These are phyloP conservation scores for Ustilago hordei DNA, from an alignment of 1,284 basidiomycete genomes.

Conservation along the genomic window DNA sequence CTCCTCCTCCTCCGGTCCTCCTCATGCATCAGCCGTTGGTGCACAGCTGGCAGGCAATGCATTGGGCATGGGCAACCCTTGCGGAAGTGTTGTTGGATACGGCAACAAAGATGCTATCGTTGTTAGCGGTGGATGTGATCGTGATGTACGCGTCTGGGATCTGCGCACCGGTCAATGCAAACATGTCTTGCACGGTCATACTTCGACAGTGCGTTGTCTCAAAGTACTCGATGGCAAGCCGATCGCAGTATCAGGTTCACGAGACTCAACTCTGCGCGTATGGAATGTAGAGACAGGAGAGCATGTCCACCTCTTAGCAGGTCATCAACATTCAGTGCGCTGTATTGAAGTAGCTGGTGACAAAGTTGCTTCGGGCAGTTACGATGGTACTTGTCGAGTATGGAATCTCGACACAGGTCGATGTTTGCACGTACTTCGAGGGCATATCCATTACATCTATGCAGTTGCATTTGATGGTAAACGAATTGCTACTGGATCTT, in stretches of 20 bases:
- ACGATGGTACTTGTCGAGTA: conserved; percentile 77
- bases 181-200: conserved; percentile 84
- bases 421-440: conserved; percentile 85
- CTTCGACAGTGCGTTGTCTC: conserved; percentile 90
- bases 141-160: conserved; percentile 91
- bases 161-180: conserved; percentile 84
- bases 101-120: conserved; percentile 79
- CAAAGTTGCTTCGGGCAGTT: conserved; percentile 86
- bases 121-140: conserved; percentile 92
- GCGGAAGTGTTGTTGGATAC: conserved; percentile 74
- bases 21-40: conserved; percentile 10
- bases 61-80: conserved; percentile 54
- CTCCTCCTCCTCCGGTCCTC: background rate
- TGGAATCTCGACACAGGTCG: conserved; percentile 71
- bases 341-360: conserved; percentile 88
- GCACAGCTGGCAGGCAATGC: conserved; percentile 36
- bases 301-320: conserved; percentile 78
- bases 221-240: conserved; percentile 88
- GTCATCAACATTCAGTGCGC: conserved; percentile 85
- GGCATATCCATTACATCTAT: conserved; percentile 93
- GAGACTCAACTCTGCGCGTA: conserved; percentile 81
- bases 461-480: conserved; percentile 91
- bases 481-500: conserved; percentile 84
- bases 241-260: conserved; percentile 87
- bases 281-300: conserved; percentile 90